Base-by-base conservation (phyloP, 2,329 filamentous ascomycete species). In the Plenodomus tracheiphilus region DNA sequence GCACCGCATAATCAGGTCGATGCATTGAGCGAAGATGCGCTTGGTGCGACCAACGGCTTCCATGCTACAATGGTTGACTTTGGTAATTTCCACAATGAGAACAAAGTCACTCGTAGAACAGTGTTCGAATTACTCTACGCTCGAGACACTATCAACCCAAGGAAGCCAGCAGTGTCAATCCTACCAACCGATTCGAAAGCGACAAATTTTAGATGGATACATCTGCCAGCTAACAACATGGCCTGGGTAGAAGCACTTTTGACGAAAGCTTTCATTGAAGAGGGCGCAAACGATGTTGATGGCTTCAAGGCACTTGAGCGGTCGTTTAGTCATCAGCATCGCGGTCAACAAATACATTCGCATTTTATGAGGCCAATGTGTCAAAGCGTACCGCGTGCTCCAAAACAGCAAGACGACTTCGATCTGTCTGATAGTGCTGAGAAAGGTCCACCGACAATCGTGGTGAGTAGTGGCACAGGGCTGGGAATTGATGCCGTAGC, bases 221-320 rank as follows among this genome's bases (percentile, higher is more conserved):
- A 77, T 58, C 59, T 77, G 4, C 75, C 75, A 15, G 75, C 73
- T 0, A 77, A 77, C 46, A 79, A 83, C 62, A 78, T 83, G 59
- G 78, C 80, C 1, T 87, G 84, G 84, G 79, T 83, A 4, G 83
- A 86, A 66, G 79, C 82, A 0, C 71, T 87, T 1, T 69, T 86
- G n/a, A 82, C 83, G 1, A 86, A 86, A 55, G 78, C 78, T 7
- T 86, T 86, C 56, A 81, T 86, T 28, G 84, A 87, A 63, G 80
- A 82, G 32, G 82, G 82, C 0, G 78, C 80, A 15, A 77, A 77
- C n/a, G 84, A 86, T 61, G 79, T 85, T 1, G 81, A 85, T 59
- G 80, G 81, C 1, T 86, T 85, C 70, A 86, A 85, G 58, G 81
- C 82, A 0, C 63, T 87, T 2, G 82, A 84, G 57, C 79, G 80